A percentile compares a stretch with the other conserved stretches of the same genome.
Conservation (phyloP, 805 yeast species). For the Candida saitoana region DNA sequence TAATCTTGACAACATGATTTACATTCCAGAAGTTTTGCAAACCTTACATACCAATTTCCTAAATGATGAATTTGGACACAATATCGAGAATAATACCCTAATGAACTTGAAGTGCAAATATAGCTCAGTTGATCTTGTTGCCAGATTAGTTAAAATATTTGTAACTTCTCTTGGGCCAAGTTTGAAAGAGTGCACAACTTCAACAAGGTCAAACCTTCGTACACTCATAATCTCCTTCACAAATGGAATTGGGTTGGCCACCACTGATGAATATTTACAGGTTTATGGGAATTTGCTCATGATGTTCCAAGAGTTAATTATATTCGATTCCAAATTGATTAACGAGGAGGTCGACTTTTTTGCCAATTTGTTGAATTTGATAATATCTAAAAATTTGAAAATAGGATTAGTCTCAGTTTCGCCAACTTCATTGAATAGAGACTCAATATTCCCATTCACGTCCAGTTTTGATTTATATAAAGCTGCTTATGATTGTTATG, state of each 20-base stretch:
- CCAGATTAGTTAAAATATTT: constrained; percentile 25
- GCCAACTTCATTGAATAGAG: constrained; percentile 36
- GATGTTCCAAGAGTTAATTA: constrained; percentile 34
- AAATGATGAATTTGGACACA: constrained; percentile 33
- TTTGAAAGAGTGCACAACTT: constrained; percentile 19
- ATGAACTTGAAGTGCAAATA: constrained; percentile 34
- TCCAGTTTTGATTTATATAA: constrained; percentile 37
- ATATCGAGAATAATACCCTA: constrained; percentile 29
- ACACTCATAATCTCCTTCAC: constrained; percentile 26
- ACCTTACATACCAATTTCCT: constrained; percentile 28
- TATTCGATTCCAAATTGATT: constrained; percentile 35
- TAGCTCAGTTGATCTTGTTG: constrained; percentile 19
- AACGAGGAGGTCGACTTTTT: constrained; percentile 30
- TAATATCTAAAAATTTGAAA: constrained; percentile 34
- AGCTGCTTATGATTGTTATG: constrained; percentile 52
- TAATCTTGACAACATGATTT: constrained; percentile 42
- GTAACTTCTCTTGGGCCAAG: constrained; percentile 39
- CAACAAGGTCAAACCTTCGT: constrained; percentile 19
- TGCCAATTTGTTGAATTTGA: constrained; percentile 20
- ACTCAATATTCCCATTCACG: constrained; percentile 43
- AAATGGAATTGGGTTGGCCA: constrained; percentile 28
- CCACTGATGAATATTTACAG: constrained; percentile 22
- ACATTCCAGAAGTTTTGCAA: constrained; percentile 37
- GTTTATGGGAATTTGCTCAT: constrained; percentile 22
- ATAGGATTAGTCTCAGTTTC: constrained; percentile 29